phyloP scores from a whole-genome alignment of 208 protist genomes.

The Herpetomonas tarakana region DNA sequence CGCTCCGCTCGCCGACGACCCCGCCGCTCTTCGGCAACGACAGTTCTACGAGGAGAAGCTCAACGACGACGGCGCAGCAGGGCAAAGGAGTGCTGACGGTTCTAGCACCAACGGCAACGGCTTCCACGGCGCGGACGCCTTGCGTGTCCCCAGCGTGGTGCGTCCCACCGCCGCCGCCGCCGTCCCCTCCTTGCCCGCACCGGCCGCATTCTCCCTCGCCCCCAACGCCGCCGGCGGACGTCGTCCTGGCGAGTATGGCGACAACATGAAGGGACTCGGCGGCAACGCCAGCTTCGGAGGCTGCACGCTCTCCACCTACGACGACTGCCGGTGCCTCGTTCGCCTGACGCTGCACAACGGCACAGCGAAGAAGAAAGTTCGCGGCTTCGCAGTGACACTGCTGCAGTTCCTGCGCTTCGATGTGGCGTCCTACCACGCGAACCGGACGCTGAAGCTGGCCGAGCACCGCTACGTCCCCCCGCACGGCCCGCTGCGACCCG shows the following conservation, averaged over 20 bases:
- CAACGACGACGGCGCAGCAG: no score
- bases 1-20: no score
- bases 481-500: background rate
- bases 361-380: background rate
- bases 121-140: no score
- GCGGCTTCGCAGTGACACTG: background rate
- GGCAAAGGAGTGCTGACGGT: no score
- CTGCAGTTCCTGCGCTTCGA: background rate
- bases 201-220: no score
- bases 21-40: no score
- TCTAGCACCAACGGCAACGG: no score
- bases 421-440: background rate
- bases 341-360: slow-evolving; percentile 3
- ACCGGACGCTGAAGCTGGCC: background rate
- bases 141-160: background rate
- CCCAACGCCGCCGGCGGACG: background rate
- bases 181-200: no score
- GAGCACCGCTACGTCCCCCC: background rate
- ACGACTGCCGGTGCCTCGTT: slow-evolving; percentile 1
- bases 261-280: no score
- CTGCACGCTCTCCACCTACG: slow-evolving; percentile 1
- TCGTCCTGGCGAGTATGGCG: background rate
- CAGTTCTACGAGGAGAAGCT: no score
- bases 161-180: no score
- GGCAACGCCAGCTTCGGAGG: no score